phyloP scores from a whole-genome alignment of 108 stramenopile genomes.

The Ochromonas danica region DNA sequence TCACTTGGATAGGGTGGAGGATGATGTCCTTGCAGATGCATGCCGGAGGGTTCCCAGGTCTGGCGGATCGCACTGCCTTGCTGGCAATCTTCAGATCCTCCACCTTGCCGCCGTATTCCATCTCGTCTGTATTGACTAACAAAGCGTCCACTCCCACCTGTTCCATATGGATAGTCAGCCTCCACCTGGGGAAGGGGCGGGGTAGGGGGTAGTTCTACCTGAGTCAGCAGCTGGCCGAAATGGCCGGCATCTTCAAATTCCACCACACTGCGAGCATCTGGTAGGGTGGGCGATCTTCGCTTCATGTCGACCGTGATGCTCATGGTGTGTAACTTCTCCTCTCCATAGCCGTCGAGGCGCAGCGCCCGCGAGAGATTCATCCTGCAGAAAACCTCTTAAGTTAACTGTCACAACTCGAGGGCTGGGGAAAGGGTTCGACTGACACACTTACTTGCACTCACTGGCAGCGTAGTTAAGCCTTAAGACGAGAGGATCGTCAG shows the following conservation, averaged over 20 bases:
- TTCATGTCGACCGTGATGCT: slow-evolving; percentile 34
- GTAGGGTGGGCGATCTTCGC: slow-evolving; percentile 11
- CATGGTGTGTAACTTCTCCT: slow-evolving; percentile 21
- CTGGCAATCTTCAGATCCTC: background rate
- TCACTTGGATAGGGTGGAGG: slow-evolving; percentile 6
- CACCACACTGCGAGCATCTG: background rate
- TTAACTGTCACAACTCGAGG: too few relatives aligned
- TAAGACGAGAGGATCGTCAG: slow-evolving; percentile 1
- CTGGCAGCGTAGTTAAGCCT: background rate
- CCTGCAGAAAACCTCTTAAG: background rate
- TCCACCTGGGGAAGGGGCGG: background rate
- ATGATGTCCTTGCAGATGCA: slow-evolving; percentile 40
- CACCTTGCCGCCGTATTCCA: slow-evolving; percentile 25
- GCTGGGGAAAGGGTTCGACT: too few relatives aligned
- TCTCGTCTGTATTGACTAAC: slow-evolving; percentile 36
- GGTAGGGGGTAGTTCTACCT: too few relatives aligned
- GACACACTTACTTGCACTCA: background rate
- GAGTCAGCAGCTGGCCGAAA: background rate
- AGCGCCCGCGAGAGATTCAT: background rate
- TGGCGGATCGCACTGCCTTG: background rate
- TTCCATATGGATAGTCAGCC: background rate
- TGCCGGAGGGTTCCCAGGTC: slow-evolving; percentile 35
- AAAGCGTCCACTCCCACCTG: slow-evolving; percentile 23
- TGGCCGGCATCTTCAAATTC: slow-evolving; percentile 27
- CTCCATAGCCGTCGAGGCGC: background rate